Evolutionary conservation across 225 moss, liverwort and hornwort genomes (phyloP), one percentile per base, ranked within the genome.

Genomic region (Ulota crispa): DNA sequence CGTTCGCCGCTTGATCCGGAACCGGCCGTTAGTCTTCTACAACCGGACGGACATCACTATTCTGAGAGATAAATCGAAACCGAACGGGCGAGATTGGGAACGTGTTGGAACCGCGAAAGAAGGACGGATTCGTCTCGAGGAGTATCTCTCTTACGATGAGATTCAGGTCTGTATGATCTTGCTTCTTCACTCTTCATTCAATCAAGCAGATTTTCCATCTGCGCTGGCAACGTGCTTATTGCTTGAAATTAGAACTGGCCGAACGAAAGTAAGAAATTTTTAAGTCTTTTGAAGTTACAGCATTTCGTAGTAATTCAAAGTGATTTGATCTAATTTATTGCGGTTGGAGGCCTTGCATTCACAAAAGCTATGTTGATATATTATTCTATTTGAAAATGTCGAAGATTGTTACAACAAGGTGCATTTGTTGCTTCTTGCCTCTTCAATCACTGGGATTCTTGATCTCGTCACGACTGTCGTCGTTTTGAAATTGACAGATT

Each of bases 111-210:
- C 50, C 6, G 41, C 0, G 3, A 61, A 50, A 10, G 85, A 85
- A 73, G 85, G 85, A 28, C 20, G 11, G 26, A 82, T 85, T 42
- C 61, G 20, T 60, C 78, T 85, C 4, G 24, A 73, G 16, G 62
- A 79, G 52, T 85, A 85, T 13, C 85, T 85, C 74, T 82, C 72
- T 41, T 85, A 85, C 18, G 78, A 85, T 31, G 85, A 85, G 53
- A 85, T 85, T 6, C 85, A 85, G 85, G 85, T 81, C 15, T 75
- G 72, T 47, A 15, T 13, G 5, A 42, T 60, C 27, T 28, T 42
- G 20, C 39, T 23, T 1, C 47, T 64, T 63, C 47, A 23, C n/a
- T 30, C 23, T 8, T 64, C 63, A n/a, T 8, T 53, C 65, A 11
- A 6, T 68, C 4, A 68, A 24, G 24, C 34, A 9, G n/a, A n/a